Evolutionary conservation across 2,329 filamentous ascomycete species (phyloP).

Genomic region (Rutstroemia sp.): DNA sequence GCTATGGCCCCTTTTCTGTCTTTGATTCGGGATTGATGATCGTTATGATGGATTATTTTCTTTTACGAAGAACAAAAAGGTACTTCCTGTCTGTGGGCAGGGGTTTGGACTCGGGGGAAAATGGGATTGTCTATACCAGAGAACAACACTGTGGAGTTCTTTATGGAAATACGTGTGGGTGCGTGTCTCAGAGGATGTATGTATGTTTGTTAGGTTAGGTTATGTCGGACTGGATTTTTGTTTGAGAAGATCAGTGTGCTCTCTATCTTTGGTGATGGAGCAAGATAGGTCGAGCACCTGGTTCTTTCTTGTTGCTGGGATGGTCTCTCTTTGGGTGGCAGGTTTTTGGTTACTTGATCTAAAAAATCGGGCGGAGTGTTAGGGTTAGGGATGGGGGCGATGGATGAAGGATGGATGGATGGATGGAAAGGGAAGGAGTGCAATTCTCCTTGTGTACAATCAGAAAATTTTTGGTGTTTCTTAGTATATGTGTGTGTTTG

Average conservation of each 20-base stretch:
- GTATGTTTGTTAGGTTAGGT: not conserved
- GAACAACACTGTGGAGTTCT: not conserved
- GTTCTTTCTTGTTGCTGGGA: not conserved
- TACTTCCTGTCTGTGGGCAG: not conserved
- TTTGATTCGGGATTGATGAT: constrained; percentile 8
- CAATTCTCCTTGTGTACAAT: constrained; percentile 4
- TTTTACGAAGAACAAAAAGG: constrained; percentile 6
- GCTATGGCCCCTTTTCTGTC: constrained; percentile 2
- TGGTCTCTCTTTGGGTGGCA: not conserved
- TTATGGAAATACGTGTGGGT: not conserved
- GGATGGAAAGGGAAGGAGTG: not conserved
- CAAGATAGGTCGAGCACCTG: constrained; percentile 1
- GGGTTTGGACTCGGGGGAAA: constrained; percentile 1
- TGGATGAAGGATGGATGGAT: not conserved
- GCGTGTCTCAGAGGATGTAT: not conserved
- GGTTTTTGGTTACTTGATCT: not conserved
- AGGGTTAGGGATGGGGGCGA: too few relatives aligned
- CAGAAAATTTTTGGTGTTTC: constrained; percentile 1
- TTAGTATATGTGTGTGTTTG: not conserved
- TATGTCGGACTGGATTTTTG: not conserved
- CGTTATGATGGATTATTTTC: constrained; percentile 8
- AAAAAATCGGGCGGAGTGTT: not conserved
- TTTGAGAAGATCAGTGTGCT: not conserved
- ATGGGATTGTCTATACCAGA: constrained; percentile 2
- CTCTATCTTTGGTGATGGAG: not conserved